Percentiles rank a stretch among this genome's conserved stretches.
phyloP scores from a whole-genome alignment of 2,329 filamentous ascomycete genomes.

The Pestalotiopsis fici region DNA sequence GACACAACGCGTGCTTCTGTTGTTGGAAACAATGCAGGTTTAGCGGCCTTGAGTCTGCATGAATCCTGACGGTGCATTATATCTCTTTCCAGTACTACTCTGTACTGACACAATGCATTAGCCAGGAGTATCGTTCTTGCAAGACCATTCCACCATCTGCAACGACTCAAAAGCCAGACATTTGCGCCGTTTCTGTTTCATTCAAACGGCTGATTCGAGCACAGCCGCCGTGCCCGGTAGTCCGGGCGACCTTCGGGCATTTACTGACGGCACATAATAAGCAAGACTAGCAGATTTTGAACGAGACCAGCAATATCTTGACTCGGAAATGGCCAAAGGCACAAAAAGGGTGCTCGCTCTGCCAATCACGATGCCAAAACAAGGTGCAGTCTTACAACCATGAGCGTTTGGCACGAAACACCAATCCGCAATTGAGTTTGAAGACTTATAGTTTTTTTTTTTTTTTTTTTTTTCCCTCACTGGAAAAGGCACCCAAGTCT shows the following conservation, averaged over 20 bases:
- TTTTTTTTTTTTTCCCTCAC: too few species aligned
- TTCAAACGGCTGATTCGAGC: background rate
- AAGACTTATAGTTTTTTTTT: background rate
- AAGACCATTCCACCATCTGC: background rate
- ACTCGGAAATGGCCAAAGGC: background rate
- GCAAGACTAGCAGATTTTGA: background rate
- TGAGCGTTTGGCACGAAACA: background rate
- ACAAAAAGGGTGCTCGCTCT: background rate
- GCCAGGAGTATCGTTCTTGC: background rate
- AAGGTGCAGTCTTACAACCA: background rate
- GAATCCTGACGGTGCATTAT: too few species aligned
- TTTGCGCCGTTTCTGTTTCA: background rate
- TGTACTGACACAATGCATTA: too few species aligned
- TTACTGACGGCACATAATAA: background rate
- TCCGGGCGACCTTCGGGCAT: background rate
- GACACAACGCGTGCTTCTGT: too few species aligned
- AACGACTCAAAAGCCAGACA: background rate
- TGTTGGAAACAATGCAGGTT: too few species aligned
- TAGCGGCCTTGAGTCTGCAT: too few species aligned
- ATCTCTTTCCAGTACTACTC: too few species aligned
- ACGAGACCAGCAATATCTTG: background rate
- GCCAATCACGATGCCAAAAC: background rate
- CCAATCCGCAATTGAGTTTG: background rate
- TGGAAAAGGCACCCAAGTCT: background rate
- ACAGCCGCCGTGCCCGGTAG: background rate